Evolutionary conservation across 2,329 filamentous ascomycete genomes (phyloP).

Genomic region (Fusarium piperis): DNA sequence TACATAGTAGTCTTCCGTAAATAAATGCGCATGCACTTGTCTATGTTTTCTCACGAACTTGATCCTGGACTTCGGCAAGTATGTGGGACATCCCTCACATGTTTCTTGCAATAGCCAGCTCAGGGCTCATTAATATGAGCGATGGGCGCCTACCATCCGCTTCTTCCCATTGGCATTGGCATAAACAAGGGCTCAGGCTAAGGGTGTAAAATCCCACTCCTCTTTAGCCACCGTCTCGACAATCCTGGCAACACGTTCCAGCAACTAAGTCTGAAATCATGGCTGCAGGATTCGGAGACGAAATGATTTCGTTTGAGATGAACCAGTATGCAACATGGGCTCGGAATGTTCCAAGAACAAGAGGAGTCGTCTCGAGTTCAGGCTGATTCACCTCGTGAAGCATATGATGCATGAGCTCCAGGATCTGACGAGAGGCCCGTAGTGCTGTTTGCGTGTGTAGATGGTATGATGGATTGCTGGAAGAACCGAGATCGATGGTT

Average conservation of each 20-base stretch:
- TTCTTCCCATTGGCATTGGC: background rate
- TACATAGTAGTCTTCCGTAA: constrained; percentile 8
- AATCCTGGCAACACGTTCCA: background rate
- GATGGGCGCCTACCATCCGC: background rate
- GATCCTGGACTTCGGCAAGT: background rate
- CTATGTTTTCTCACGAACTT: background rate
- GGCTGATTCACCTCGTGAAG: background rate
- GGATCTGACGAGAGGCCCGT: constrained; percentile 6
- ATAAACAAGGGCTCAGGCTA: background rate
- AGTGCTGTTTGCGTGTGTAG: too few relatives aligned
- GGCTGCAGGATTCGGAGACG: background rate
- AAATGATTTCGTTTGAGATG: background rate
- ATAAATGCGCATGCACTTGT: constrained; percentile 1
- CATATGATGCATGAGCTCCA: background rate
- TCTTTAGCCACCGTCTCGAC: background rate
- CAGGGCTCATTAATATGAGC: background rate
- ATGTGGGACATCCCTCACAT: background rate
- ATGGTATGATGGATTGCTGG: too few relatives aligned
- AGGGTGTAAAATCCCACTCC: background rate
- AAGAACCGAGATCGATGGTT: background rate
- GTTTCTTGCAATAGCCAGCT: background rate
- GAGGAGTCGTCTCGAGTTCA: background rate
- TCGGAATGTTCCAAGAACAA: background rate
- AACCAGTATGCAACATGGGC: background rate
- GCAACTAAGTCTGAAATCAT: background rate